A percentile compares a stretch with the other conserved stretches of the same genome.
Conservation (phyloP, 257 asterid species). For the Osmanthus fragrans region DNA sequence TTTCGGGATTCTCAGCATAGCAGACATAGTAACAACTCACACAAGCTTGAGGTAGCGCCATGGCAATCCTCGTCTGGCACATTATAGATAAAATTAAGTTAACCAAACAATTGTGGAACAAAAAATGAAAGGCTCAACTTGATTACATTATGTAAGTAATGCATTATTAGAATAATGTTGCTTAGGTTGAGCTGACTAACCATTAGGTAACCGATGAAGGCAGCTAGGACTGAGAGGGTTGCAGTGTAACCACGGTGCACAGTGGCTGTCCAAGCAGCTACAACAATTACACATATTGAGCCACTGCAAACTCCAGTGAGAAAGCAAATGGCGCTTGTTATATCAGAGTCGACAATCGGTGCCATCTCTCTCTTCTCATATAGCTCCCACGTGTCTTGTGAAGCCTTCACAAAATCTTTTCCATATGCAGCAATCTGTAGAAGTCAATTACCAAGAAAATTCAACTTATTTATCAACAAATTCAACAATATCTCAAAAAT, state of each 20-base stretch:
- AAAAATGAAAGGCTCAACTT: slow-evolving; percentile 18
- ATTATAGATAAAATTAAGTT: slow-evolving; percentile 13
- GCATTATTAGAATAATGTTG: slow-evolving; percentile 6
- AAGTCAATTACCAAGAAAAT: neutral
- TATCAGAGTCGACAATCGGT: slow-evolving; percentile 80
- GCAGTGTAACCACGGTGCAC: slow-evolving; percentile 69
- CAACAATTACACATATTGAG: slow-evolving; percentile 81
- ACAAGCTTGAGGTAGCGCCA: slow-evolving; percentile 97
- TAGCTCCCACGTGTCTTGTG: slow-evolving; percentile 94
- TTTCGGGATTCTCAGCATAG: slow-evolving; percentile 91
- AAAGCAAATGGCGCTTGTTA: slow-evolving; percentile 88
- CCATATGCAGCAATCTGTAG: slow-evolving; percentile 91
- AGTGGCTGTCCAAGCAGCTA: slow-evolving; percentile 79
- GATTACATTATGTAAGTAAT: slow-evolving; percentile 12
- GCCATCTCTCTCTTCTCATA: slow-evolving; percentile 71
- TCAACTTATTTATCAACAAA: neutral
- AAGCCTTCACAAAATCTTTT: slow-evolving; percentile 79
- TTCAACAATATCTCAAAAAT: neutral
- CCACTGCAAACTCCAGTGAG: slow-evolving; percentile 93
- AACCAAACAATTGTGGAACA: neutral
- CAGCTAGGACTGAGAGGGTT: slow-evolving; percentile 68
- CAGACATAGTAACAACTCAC: slow-evolving; percentile 93
- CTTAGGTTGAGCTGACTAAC: slow-evolving; percentile 39
- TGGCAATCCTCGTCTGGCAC: slow-evolving; percentile 91
- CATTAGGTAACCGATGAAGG: slow-evolving; percentile 91